Evolutionary conservation across 2,329 filamentous ascomycete genomes (phyloP).

Genomic region (Alternaria triticimaculans): DNA sequence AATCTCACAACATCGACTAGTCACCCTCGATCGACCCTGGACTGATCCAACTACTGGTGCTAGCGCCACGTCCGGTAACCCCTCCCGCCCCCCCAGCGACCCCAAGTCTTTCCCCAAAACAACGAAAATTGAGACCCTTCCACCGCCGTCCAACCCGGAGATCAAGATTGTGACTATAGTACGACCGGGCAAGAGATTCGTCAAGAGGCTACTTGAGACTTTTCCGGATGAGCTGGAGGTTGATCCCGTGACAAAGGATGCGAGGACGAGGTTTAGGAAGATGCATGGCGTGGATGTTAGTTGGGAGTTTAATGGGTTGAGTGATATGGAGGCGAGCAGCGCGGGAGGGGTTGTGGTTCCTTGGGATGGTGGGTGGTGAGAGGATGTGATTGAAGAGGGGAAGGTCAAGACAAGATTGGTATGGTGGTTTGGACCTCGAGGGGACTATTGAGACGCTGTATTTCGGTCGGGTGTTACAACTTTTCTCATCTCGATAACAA

Average conservation of each 20-base stretch:
- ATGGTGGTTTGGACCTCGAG: not conserved
- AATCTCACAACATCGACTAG: not conserved
- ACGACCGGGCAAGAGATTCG: conserved; percentile 49
- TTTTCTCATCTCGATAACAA: not conserved
- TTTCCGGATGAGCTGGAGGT: conserved; percentile 61
- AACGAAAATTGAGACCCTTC: not conserved
- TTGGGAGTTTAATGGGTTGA: conserved; percentile 40
- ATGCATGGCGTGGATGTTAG: conserved; percentile 42
- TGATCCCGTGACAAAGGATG: conserved; percentile 38
- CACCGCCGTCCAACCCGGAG: conserved; percentile 15
- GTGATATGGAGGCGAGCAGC: not conserved
- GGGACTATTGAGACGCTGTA: not conserved
- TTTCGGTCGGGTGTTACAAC: not conserved
- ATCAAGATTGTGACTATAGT: conserved; percentile 48
- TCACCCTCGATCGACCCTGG: not conserved
- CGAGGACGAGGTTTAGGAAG: conserved; percentile 40
- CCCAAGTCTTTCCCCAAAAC: not conserved
- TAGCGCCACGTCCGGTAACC: rapidly evolving
- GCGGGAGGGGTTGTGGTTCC: not conserved
- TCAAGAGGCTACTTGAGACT: conserved; percentile 56
- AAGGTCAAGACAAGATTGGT: not conserved
- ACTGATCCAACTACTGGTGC: not conserved
- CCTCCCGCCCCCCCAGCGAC: not conserved
- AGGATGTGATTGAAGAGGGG: not conserved
- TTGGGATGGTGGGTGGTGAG: not conserved